Base-by-base conservation (phyloP, 192 early-diverging fungal species). In the Chytriomyces hyalinus region DNA sequence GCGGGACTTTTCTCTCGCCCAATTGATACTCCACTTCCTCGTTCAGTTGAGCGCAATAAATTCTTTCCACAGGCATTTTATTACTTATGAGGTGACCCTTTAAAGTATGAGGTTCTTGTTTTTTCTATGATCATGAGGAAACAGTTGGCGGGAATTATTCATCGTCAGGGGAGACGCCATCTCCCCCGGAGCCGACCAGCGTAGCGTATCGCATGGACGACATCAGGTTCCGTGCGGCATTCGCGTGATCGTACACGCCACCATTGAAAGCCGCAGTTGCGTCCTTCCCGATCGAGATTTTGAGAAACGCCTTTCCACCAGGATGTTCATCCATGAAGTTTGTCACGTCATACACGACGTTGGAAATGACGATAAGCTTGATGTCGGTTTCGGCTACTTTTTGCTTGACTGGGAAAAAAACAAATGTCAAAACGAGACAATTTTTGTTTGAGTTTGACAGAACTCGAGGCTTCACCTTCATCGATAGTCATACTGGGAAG, bases 181-280 rank as follows among this genome's bases (percentile, higher is more conserved):
- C 36, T 36, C 36, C 36, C 4, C 36, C 71, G 36, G n/a, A 66
- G 9, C 80, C 84, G 5, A 70, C 43, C 20, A 86, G 47, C 11
- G 48, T 71, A 10, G 76, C 85, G 44, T 43, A 78, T 0, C 85
- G 69, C 82, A 87, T 77, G 11, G 48, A 24, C 0, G 74, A 89
- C 87, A 94, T 82, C 65, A 97, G 82, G 81, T 95, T 93, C 59
- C 93, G 85, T 6, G 95, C 95, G 44, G 92, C 94, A 75, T 95
- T 97, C 78, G 91, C 89, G 81, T 98, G 96, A 79, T 92, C 84
- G 81, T 98, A 96, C 15, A 97, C 87, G 2, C 28, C 75, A 7
- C 96, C 95, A 68, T 97, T 93, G 85, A 97, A 96, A 5, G 92
- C 85, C 7, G 83, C 88, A 9, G 95, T 95, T 81, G 91, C 89